A percentile compares a stretch with the other conserved stretches of the same genome.
Conservation (phyloP, 129 eudicot genomes). For the Lonicera japonica region DNA sequence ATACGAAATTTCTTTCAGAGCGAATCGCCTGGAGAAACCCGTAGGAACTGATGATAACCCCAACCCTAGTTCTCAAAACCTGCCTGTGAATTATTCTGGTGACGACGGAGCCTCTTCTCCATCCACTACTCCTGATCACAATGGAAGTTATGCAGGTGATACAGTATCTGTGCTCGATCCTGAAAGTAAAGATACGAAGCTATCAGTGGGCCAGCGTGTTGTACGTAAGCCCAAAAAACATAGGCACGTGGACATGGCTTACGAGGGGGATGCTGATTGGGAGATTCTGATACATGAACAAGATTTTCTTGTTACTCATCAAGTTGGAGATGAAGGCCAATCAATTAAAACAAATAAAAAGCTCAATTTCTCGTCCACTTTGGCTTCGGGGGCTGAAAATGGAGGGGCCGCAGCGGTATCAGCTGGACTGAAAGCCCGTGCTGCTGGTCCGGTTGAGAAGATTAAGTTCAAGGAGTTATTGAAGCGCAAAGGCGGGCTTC, state of each 20-base stretch:
- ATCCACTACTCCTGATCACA: slow-evolving; percentile 27
- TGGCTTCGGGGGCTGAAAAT: slow-evolving; percentile 42
- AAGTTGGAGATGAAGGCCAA: slow-evolving; percentile 33
- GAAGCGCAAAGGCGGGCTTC: slow-evolving; percentile 92
- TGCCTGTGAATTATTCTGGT: background rate
- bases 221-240: slow-evolving; percentile 55
- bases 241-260: slow-evolving; percentile 91
- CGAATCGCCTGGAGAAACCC: slow-evolving; percentile 10
- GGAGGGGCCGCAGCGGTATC: slow-evolving; percentile 79
- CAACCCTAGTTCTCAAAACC: background rate
- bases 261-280: slow-evolving; percentile 98
- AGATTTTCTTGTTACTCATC: slow-evolving; percentile 40
- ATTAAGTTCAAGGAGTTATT: slow-evolving; percentile 83
- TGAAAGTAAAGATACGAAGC: slow-evolving; percentile 30
- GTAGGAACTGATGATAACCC: slow-evolving; percentile 10
- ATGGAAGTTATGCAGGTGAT: slow-evolving; percentile 37
- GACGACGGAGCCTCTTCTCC: slow-evolving; percentile 43
- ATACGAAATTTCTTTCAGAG: slow-evolving; percentile 7
- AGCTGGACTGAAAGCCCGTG: slow-evolving; percentile 81
- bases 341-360: slow-evolving; percentile 36
- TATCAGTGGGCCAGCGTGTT: slow-evolving; percentile 44
- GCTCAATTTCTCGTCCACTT: slow-evolving; percentile 23
- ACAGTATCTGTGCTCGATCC: slow-evolving; percentile 27
- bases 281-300: slow-evolving; percentile 52
- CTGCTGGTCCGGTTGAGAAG: slow-evolving; percentile 75